Evolutionary conservation across 768 basidiomycete genomes (phyloP), one percentile per base, ranked within the genome.

Genomic region (Psilocybe sp.): DNA sequence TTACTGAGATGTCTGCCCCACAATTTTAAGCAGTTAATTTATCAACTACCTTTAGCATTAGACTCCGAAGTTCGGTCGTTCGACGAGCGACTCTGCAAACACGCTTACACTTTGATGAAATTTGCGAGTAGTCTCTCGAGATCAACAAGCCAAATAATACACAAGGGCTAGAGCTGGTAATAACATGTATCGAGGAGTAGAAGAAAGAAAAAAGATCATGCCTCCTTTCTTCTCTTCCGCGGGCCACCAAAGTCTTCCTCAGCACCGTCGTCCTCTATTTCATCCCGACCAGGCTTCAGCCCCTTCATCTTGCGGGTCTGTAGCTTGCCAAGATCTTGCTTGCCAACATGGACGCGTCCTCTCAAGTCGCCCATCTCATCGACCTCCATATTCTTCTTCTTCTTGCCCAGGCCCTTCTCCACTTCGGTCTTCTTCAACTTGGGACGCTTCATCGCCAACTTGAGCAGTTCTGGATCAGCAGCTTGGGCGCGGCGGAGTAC

Each of bases 231-330:
- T 49, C 50, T 54, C 42, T 62, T 62, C 48, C 51, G 53, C 15
- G 59, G 53, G 18, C 50, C 46, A n/a, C 54, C 52, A 38, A 48
- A 50, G 10, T 46, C 59, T 13, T 49, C 53, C 20, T 55, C 58
- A 11, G 33, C 51, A 4, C 53, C 60, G 11, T 46, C 51, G 33
- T 34, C 55, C 23, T 60, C 54, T 31, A 46, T 46, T 19, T 57
- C 57, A 41, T 58, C 61, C 40, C 39, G 31, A 13, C 55, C 56
- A 2, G 59, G 62, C 64, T 85, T 89, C 54, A 99, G 68, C 9
- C 92, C 96, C 73, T 97, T 98, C 92, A 98, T 96, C 78, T 97
- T 97, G 63, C 93, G 79, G 50, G 85, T 85, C 77, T 97, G 93
- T 69, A 98, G 61, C 72, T 80, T 89, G 56, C 68, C 69, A 60